phyloP scores from a whole-genome alignment of 2,329 filamentous ascomycete genomes.

The Coniosporium tulheliwenetii region DNA sequence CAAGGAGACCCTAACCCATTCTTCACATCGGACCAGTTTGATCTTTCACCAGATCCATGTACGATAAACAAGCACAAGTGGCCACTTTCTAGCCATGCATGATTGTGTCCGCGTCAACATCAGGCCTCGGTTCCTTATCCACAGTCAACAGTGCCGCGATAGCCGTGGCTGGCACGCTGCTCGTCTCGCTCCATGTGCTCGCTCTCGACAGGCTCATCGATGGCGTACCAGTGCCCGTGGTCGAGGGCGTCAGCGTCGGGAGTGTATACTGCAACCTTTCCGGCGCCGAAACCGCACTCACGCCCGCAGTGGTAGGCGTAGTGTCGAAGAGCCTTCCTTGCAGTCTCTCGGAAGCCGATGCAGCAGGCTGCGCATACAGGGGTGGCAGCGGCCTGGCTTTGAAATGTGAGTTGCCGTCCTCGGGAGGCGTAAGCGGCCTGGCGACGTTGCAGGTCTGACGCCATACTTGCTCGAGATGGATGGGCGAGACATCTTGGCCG shows the following conservation, averaged over 20 bases:
- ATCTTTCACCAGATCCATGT: too few relatives aligned
- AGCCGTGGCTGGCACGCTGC: constrained; percentile 15
- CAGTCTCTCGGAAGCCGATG: too few relatives aligned
- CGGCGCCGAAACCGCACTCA: constrained; percentile 1
- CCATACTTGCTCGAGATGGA: constrained; percentile 1
- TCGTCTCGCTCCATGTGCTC: constrained; percentile 19
- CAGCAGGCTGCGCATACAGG: too few relatives aligned
- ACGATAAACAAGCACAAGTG: too few relatives aligned
- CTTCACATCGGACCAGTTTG: too few relatives aligned
- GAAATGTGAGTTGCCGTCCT: too few relatives aligned
- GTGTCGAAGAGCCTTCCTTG: too few relatives aligned
- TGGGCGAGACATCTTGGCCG: not conserved
- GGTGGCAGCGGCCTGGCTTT: too few relatives aligned
- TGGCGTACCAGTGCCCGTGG: constrained; percentile 25
- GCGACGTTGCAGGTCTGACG: not conserved
- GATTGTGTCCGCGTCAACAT: too few relatives aligned
- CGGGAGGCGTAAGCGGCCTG: too few relatives aligned
- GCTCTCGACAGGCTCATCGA: constrained; percentile 13
- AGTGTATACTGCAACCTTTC: not conserved
- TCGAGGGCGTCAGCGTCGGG: constrained; percentile 8
- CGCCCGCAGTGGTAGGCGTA: not conserved
- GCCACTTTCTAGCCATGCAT: too few relatives aligned
- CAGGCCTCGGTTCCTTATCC: constrained; percentile 10
- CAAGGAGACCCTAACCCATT: too few relatives aligned
- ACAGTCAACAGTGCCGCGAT: constrained; percentile 23